Conservation (phyloP, 495 filamentous ascomycete genomes). For the Rusavskia elegans region DNA sequence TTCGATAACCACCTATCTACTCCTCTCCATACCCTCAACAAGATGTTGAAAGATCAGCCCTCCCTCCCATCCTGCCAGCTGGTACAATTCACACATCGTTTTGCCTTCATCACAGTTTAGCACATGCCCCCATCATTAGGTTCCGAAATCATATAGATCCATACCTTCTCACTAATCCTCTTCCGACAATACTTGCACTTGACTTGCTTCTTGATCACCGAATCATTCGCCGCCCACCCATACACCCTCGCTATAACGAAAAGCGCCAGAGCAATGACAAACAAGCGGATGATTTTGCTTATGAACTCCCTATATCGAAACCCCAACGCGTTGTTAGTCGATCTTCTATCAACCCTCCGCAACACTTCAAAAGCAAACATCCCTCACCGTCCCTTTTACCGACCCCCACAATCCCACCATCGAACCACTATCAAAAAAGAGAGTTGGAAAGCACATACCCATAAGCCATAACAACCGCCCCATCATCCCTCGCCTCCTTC, state of each 20-base stretch:
- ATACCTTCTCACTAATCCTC: conserved; percentile 46
- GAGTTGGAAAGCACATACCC: conserved; percentile 28
- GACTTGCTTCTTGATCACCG: conserved; percentile 53
- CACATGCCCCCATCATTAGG: neutral
- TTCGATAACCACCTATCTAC: neutral
- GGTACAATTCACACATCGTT: conserved; percentile 54
- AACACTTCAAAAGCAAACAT: too few species aligned
- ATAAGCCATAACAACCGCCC: conserved; percentile 55
- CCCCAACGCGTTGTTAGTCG: neutral
- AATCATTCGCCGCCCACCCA: conserved; percentile 40
- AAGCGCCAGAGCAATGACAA: conserved; percentile 47
- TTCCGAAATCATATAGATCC: conserved; percentile 3
- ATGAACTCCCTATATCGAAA: conserved; percentile 37
- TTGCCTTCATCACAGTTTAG: conserved; percentile 26
- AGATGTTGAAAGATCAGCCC: conserved; percentile 5
- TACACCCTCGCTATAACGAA: conserved; percentile 54
- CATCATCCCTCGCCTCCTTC: conserved; percentile 49
- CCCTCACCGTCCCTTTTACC: neutral
- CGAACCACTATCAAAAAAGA: neutral
- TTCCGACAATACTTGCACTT: conserved; percentile 61
- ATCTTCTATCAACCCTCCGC: neutral
- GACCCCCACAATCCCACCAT: too few species aligned
- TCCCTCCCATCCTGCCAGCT: conserved; percentile 69
- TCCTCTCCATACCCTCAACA: neutral
- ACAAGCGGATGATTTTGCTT: conserved; percentile 48